Percentiles rank a stretch among this genome's conserved stretches.
These are phyloP conservation scores for Colletotrichum lentis DNA, from an alignment of 2,329 filamentous ascomycete genomes.

Conservation along the genomic window DNA sequence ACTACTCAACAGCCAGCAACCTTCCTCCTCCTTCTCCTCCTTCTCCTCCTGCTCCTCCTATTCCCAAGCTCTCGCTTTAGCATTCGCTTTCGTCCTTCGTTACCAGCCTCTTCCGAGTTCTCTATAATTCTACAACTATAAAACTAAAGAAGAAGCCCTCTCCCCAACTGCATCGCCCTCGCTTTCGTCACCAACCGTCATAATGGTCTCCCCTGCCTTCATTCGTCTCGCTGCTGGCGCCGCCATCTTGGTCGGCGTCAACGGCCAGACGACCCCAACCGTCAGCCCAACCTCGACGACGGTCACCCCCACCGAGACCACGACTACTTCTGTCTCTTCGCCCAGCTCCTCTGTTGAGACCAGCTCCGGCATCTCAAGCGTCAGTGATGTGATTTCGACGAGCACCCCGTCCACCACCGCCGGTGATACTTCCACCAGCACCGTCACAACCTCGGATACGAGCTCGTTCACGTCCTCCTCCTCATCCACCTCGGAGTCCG, in stretches of 20 bases:
- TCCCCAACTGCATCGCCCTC: not conserved
- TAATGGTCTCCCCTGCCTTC: slow-evolving; percentile 19
- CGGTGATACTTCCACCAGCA: not conserved
- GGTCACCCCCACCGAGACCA: not conserved
- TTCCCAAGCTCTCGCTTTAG: not conserved
- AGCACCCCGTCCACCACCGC: not conserved
- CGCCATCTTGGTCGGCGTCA: slow-evolving; percentile 23
- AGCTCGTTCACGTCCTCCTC: not conserved
- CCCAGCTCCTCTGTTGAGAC: too few species aligned
- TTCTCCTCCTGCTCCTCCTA: not conserved
- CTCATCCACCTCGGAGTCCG: not conserved
- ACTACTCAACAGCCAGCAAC: not conserved
- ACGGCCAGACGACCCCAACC: slow-evolving; percentile 21
- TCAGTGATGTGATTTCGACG: too few species aligned
- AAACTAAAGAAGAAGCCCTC: not conserved
- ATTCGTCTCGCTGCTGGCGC: slow-evolving; percentile 22
- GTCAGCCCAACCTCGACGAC: not conserved
- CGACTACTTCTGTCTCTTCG: not conserved
- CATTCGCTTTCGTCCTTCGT: slow-evolving; percentile 5
- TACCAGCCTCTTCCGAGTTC: not conserved
- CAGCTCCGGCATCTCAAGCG: too few species aligned
- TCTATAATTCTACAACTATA: too few species aligned
- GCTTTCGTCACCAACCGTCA: not conserved
- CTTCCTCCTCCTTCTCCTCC: too few species aligned
- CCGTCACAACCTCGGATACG: not conserved